Conservation (phyloP, 176 grass and related monocot species). For the Raddia guianensis region DNA sequence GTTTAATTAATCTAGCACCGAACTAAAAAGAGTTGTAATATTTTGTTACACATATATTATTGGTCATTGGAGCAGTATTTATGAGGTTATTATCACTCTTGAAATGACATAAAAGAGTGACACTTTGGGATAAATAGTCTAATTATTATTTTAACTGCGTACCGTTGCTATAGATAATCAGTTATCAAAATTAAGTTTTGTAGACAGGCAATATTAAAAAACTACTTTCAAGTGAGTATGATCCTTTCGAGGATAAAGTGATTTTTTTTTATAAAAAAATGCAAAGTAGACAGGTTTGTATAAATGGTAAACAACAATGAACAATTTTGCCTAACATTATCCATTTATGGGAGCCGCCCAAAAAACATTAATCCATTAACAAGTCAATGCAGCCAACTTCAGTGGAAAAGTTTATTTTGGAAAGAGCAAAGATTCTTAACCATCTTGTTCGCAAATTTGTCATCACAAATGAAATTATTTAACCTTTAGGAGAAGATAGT, state of each 20-base stretch:
- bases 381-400: background rate
- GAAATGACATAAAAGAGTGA: too few species aligned
- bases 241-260: background rate
- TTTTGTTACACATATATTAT: background rate
- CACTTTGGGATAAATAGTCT: too few species aligned
- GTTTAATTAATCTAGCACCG: too few species aligned
- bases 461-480: background rate
- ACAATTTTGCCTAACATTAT: background rate
- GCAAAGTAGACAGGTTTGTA: too few species aligned
- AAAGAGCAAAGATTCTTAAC: background rate
- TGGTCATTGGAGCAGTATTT: background rate
- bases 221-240: background rate
- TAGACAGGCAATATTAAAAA: too few species aligned
- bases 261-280: too few species aligned
- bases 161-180: too few species aligned
- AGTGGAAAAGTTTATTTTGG: background rate
- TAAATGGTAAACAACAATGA: too few species aligned
- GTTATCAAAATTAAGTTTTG: too few species aligned
- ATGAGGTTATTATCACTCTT: background rate
- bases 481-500: slow-evolving; percentile 4
- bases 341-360: background rate
- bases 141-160: too few species aligned
- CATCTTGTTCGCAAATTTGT: background rate
- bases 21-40: background rate
- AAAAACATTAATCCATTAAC: too few species aligned